These are phyloP conservation scores for Cryptosporidium viatorum DNA, from an alignment of 169 alveolate genomes.

Conservation along the genomic window DNA sequence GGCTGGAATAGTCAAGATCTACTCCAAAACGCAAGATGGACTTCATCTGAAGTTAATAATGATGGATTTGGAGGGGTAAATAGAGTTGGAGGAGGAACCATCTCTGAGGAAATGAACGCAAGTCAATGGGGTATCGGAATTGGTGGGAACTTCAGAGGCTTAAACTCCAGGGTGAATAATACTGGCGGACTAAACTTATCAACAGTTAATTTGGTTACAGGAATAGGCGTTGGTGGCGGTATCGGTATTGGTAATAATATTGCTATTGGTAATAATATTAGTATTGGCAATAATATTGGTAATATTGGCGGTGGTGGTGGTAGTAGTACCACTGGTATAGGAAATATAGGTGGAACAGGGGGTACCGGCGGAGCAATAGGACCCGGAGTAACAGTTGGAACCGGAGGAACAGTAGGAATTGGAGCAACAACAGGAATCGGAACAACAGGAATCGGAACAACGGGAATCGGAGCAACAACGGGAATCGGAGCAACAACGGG, in stretches of 20 bases:
- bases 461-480: neutral
- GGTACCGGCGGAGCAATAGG: neutral
- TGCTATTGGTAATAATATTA: too few species aligned
- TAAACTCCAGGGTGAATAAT: neutral
- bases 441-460: too few species aligned
- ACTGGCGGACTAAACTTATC: neutral
- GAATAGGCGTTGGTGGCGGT: neutral
- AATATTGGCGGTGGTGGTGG: too few species aligned
- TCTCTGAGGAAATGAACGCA: neutral
- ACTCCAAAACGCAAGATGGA: conserved; percentile 7
- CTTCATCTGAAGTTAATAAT: neutral
- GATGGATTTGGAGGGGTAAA: neutral
- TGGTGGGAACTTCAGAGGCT: neutral
- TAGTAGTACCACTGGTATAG: neutral
- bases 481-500: neutral
- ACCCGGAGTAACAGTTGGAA: neutral
- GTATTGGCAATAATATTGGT: too few species aligned
- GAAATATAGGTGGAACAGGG: neutral
- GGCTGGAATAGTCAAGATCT: neutral
- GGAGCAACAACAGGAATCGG: too few species aligned
- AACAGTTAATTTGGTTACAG: neutral
- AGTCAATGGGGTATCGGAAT: neutral
- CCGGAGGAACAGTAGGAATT: neutral
- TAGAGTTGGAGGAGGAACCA: neutral
- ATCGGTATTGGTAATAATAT: too few species aligned